Percentiles rank a stretch among this genome's conserved stretches.
Evolutionary conservation across 305 asterid genomes (phyloP).

Genomic region (Fraxinus albicans): DNA sequence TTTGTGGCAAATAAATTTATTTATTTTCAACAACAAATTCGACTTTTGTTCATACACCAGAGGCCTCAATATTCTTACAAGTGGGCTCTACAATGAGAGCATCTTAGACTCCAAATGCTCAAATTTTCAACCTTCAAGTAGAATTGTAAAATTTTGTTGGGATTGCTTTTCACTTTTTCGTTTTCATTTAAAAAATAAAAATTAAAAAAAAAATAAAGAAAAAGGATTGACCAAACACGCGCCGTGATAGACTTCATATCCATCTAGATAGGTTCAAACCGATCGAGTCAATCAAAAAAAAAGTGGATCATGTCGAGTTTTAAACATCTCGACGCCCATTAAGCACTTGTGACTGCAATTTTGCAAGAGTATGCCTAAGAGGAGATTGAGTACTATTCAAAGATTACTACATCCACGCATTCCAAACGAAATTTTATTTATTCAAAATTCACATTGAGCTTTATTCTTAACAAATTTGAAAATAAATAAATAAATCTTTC

Average conservation of each 20-base stretch:
- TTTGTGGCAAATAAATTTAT: not conserved
- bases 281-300: not conserved
- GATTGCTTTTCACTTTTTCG: not conserved
- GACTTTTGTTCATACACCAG: not conserved
- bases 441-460: not conserved
- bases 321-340: too few relatives aligned
- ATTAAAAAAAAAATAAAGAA: too few relatives aligned
- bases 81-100: not conserved
- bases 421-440: not conserved
- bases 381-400: not conserved
- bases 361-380: not conserved
- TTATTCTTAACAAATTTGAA: not conserved
- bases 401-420: not conserved
- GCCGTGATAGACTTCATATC: not conserved
- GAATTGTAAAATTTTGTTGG: not conserved
- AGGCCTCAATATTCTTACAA: not conserved
- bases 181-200: too few relatives aligned
- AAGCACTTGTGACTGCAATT: not conserved
- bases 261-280: not conserved
- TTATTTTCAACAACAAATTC: not conserved
- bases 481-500: not conserved
- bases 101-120: not conserved
- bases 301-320: not conserved
- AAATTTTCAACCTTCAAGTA: not conserved
- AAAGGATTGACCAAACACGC: not conserved